These are phyloP conservation scores for Metschnikowia shivogae DNA, from an alignment of 805 yeast species.

Conservation along the genomic window DNA sequence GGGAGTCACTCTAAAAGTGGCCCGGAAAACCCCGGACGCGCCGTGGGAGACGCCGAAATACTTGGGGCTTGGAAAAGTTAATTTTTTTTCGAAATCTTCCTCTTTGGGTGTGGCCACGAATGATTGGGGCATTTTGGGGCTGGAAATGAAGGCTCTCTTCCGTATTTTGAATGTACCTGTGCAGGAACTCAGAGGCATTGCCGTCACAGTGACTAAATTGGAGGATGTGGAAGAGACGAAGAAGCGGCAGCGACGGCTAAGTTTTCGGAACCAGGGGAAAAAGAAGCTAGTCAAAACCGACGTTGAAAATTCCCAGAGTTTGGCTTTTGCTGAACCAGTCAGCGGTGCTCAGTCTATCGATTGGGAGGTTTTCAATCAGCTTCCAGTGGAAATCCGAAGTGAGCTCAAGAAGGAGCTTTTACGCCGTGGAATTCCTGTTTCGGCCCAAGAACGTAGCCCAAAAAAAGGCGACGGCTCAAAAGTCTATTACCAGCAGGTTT, in stretches of 20 bases:
- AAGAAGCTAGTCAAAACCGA: not conserved
- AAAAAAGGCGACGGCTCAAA: constrained; percentile 14
- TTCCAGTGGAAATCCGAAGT: constrained; percentile 62
- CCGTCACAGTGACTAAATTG: constrained; percentile 63
- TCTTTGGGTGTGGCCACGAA: constrained; percentile 59
- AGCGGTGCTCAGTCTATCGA: constrained; percentile 44
- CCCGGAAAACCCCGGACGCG: constrained; percentile 60
- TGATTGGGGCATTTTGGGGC: constrained; percentile 55
- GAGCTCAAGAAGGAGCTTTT: constrained; percentile 56
- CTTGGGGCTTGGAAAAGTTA: constrained; percentile 83
- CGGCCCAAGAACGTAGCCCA: constrained; percentile 10
- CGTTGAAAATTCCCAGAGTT: constrained; percentile 8
- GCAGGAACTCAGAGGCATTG: constrained; percentile 71
- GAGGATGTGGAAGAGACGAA: constrained; percentile 30
- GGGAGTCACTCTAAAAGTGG: constrained; percentile 59
- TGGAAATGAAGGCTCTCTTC: constrained; percentile 55
- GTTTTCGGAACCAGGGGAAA: constrained; percentile 3
- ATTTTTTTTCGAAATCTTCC: constrained; percentile 53
- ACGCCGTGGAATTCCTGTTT: constrained; percentile 35
- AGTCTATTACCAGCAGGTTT: constrained; percentile 33
- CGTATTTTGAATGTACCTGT: constrained; percentile 58
- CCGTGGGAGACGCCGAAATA: constrained; percentile 74
- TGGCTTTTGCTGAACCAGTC: constrained; percentile 14
- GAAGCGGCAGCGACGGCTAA: constrained; percentile 13
- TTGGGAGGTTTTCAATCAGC: constrained; percentile 55